Percentiles rank a stretch among this genome's conserved stretches.
Evolutionary conservation across 371 early-diverging fungal genomes (phyloP).

Genomic region (Mucor lusitanicus): DNA sequence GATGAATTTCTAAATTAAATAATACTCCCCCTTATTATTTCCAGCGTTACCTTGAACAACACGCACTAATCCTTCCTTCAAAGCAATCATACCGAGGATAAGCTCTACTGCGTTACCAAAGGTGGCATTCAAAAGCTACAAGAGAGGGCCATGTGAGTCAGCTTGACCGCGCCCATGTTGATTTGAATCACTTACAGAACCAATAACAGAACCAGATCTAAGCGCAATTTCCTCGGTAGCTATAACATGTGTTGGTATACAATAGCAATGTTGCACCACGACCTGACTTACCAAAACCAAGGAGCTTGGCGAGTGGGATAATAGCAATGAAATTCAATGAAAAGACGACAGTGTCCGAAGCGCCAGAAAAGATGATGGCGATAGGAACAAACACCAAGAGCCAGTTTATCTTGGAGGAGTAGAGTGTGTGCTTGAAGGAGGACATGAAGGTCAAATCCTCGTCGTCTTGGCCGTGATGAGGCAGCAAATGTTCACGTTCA

Average conservation of each 20-base stretch:
- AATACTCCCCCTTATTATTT: background rate
- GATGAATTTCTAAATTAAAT: background rate
- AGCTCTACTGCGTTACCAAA: slow-evolving; percentile 85
- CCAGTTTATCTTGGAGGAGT: slow-evolving; percentile 62
- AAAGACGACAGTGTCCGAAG: slow-evolving; percentile 60
- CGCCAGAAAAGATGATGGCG: slow-evolving; percentile 65
- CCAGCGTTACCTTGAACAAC: slow-evolving; percentile 72
- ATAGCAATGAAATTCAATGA: slow-evolving; percentile 92
- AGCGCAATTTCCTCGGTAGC: slow-evolving; percentile 45
- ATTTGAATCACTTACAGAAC: slow-evolving; percentile 26
- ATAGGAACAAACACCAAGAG: slow-evolving; percentile 78
- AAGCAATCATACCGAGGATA: slow-evolving; percentile 82
- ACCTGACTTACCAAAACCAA: slow-evolving; percentile 43
- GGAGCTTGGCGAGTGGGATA: slow-evolving; percentile 81
- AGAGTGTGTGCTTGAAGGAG: slow-evolving; percentile 33
- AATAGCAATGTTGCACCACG: background rate
- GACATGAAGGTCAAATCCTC: slow-evolving; percentile 36
- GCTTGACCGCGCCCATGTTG: no score
- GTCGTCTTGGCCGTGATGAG: slow-evolving; percentile 12
- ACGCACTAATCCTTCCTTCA: slow-evolving; percentile 73
- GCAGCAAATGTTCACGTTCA: slow-evolving; percentile 32
- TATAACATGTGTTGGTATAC: background rate
- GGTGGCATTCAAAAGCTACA: slow-evolving; percentile 44
- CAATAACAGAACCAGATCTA: slow-evolving; percentile 36
- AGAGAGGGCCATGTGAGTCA: no score